Evolutionary conservation across 495 filamentous ascomycete species (phyloP).

Genomic region (Aspergillus asperescens): DNA sequence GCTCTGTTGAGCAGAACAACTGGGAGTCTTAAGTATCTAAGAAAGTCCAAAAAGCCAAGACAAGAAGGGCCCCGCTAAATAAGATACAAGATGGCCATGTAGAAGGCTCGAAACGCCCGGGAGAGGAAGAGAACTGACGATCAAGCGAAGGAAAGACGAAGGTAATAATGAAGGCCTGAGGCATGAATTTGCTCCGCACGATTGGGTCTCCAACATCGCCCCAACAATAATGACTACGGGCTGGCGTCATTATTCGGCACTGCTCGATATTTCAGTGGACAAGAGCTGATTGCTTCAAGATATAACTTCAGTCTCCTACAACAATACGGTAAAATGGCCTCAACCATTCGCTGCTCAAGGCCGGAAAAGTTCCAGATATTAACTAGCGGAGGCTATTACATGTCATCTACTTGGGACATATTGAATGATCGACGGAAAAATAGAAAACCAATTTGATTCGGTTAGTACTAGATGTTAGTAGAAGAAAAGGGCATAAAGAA

Average conservation of each 20-base stretch:
- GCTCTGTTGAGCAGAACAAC: neutral
- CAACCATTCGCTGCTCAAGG: neutral
- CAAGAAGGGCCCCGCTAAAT: neutral
- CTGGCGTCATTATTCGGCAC: neutral
- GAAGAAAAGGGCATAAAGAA: neutral
- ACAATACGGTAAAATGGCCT: neutral
- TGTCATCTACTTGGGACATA: neutral
- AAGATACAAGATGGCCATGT: neutral
- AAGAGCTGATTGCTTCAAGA: neutral
- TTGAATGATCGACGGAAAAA: neutral
- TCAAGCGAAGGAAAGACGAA: neutral
- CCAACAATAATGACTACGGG: neutral
- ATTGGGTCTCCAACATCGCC: too few relatives aligned
- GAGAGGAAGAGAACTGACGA: neutral
- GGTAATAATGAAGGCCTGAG: neutral
- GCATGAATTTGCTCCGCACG: neutral
- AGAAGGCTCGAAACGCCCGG: neutral
- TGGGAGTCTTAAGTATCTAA: neutral
- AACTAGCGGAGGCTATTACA: neutral
- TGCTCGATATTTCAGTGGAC: neutral
- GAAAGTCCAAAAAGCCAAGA: neutral
- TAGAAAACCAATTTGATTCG: neutral
- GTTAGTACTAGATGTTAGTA: slow-evolving; percentile 6
- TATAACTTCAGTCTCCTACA: neutral
- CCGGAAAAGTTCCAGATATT: too few relatives aligned